A percentile compares a stretch with the other conserved stretches of the same genome.
Evolutionary conservation across 2,329 filamentous ascomycete genomes (phyloP).

Genomic region (Sporothrix curviconia): DNA sequence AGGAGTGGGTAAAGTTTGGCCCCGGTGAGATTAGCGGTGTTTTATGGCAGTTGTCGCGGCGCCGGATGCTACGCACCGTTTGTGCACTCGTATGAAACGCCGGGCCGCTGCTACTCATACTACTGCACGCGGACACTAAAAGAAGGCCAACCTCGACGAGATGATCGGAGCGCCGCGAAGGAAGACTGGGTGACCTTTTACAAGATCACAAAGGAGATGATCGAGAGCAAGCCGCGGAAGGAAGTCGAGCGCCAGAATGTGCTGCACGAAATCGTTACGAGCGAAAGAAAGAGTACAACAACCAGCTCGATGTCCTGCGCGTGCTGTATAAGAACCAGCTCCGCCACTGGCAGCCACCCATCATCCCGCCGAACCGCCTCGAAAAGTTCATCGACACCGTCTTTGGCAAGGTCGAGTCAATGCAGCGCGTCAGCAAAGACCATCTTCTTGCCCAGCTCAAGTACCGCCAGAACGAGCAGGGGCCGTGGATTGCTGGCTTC

Average conservation of each 20-base stretch:
- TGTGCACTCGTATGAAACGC: conserved; percentile 63
- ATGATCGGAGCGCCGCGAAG: conserved; percentile 59
- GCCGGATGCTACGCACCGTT: conserved; percentile 84
- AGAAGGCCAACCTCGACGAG: conserved; percentile 81
- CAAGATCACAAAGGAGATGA: conserved; percentile 68
- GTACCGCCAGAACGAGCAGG: conserved; percentile 93
- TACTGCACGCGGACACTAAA: conserved; percentile 91
- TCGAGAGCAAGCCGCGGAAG: conserved; percentile 68
- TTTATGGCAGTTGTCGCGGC: conserved; percentile 85
- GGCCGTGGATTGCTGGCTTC: conserved; percentile 87
- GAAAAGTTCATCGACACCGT: conserved; percentile 76
- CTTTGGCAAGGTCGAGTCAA: conserved; percentile 83
- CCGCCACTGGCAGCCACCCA: conserved; percentile 62
- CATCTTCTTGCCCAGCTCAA: conserved; percentile 88
- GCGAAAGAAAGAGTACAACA: conserved; percentile 88
- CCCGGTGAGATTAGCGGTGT: conserved; percentile 77
- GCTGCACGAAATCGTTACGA: conserved; percentile 89
- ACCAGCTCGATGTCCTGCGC: conserved; percentile 78
- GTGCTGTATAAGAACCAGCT: conserved; percentile 81
- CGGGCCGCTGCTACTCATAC: conserved; percentile 82
- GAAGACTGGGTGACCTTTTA: conserved; percentile 91
- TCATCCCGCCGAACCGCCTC: conserved; percentile 72
- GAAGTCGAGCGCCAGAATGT: conserved; percentile 91
- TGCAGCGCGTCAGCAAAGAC: conserved; percentile 88
- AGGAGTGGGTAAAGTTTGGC: conserved; percentile 97